phyloP scores from a whole-genome alignment of 495 filamentous ascomycete species.

The Hypoxylon trugodes region DNA sequence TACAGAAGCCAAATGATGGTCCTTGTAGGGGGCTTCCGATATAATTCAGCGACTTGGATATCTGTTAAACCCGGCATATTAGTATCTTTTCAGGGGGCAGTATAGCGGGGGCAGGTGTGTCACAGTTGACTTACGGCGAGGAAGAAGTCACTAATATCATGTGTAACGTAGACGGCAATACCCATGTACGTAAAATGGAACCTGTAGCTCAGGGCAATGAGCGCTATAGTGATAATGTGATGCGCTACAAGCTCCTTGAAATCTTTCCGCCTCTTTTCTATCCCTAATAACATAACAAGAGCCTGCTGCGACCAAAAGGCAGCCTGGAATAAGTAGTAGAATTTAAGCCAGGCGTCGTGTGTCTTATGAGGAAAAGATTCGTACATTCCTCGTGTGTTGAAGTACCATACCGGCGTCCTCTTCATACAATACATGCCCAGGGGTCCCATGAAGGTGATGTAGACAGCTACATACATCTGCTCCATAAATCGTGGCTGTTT shows the following conservation, averaged over 20 bases:
- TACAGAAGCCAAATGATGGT: conserved; percentile 84
- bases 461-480: conserved; percentile 91
- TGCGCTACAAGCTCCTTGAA: conserved; percentile 91
- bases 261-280: conserved; percentile 95
- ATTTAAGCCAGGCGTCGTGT: conserved; percentile 84
- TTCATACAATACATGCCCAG: conserved; percentile 91
- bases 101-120: background rate
- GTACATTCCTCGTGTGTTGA: conserved; percentile 90
- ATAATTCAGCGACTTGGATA: conserved; percentile 93
- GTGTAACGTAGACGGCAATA: conserved; percentile 92
- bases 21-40: conserved; percentile 74
- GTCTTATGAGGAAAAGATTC: conserved; percentile 87
- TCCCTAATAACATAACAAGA: conserved; percentile 84
- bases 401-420: conserved; percentile 91
- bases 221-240: conserved; percentile 85
- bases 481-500: conserved; percentile 96
- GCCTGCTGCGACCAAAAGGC: conserved; percentile 96
- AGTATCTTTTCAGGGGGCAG: background rate
- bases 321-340: conserved; percentile 94
- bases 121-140: conserved; percentile 72
- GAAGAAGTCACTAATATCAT: conserved; percentile 96
- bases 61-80: conserved; percentile 56
- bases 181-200: conserved; percentile 98
- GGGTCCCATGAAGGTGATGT: conserved; percentile 85
- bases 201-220: conserved; percentile 88